Evolutionary conservation across 305 asterid species (phyloP), one percentile per base, ranked within the genome.

Genomic region (Withania somnifera): DNA sequence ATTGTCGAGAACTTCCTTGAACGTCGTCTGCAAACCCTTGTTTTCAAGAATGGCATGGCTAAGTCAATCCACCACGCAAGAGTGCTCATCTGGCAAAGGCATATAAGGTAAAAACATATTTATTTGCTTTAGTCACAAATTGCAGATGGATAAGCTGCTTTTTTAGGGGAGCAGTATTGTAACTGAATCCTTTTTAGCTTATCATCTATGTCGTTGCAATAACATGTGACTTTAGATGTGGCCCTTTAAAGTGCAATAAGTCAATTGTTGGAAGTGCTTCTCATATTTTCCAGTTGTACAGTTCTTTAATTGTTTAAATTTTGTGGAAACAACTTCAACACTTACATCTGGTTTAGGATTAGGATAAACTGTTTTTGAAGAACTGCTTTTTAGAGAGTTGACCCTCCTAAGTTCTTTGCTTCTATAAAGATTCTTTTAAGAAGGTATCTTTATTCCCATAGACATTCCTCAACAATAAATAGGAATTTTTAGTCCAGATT

Each of bases 51-150:
- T 36, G 91, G 91, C 10, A 87, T 87, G 91, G 90, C 90, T 1
- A 89, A 87, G 87, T 89, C 91, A 14, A 89, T 89, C 68, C 90
- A 89, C 85, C 91, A 89, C 80, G 90, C 91, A 10, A 76, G 90
- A 45, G 90, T 89, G 47, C 88, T 89, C 40, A 89, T 86, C 51
- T 83, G 90, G 85, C 91, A 89, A 75, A 89, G 90, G 88, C 91
- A 89, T 66, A 89, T 89, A 81, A 86, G 91, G 91, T 86, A 79
- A 40, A 24, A n/a, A 28, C 8, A 8, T 13, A 1, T 30, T 53
- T 2, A 7, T 50, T 17, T 17, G 2, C 0, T 40, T 40, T 22
- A 1, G 40, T 50, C 11, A 24, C 45, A 50, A 1, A 2, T 15
- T 50, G 24, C 2, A 9, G 15, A 50, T 47, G 5, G 36, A 5